A percentile compares a stretch with the other conserved stretches of the same genome.
Evolutionary conservation across 2,329 filamentous ascomycete species (phyloP).

Genomic region (Ramichloridium luteum): DNA sequence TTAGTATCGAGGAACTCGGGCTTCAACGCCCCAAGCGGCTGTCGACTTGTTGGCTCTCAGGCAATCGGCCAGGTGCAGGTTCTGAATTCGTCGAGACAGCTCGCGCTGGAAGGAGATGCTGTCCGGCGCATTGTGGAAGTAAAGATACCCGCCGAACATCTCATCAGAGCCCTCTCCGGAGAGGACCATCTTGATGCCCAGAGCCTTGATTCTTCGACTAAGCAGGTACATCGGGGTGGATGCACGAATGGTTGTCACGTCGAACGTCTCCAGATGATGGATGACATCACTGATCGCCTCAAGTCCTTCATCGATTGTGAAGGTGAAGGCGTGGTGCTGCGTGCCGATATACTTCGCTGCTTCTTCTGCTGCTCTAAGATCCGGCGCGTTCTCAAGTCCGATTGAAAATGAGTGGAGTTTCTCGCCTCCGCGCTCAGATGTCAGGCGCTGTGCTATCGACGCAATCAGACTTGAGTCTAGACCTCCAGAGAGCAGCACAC

Average conservation of each 20-base stretch:
- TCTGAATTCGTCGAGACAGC: slow-evolving; percentile 84
- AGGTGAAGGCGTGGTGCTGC: slow-evolving; percentile 94
- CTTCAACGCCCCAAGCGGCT: slow-evolving; percentile 95
- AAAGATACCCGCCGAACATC: slow-evolving; percentile 95
- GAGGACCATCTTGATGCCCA: slow-evolving; percentile 98
- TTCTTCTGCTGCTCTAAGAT: slow-evolving; percentile 82
- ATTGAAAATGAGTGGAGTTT: slow-evolving; percentile 98
- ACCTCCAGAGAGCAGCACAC: slow-evolving; percentile 84
- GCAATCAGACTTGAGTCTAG: slow-evolving; percentile 91
- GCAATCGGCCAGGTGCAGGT: slow-evolving; percentile 91
- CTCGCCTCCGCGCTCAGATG: slow-evolving; percentile 77
- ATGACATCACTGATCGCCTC: slow-evolving; percentile 95
- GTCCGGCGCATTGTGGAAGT: slow-evolving; percentile 89
- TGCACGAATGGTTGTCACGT: slow-evolving; percentile 94
- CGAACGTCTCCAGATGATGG: slow-evolving; percentile 92
- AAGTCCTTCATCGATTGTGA: slow-evolving; percentile 91
- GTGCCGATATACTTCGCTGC: slow-evolving; percentile 96
- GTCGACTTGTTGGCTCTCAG: slow-evolving; percentile 98
- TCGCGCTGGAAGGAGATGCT: slow-evolving; percentile 85
- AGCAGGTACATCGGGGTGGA: slow-evolving; percentile 98
- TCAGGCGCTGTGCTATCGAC: slow-evolving; percentile 89
- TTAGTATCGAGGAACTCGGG: slow-evolving; percentile 83
- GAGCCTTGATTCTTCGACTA: slow-evolving; percentile 95
- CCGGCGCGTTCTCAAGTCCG: slow-evolving; percentile 78
- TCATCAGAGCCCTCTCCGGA: slow-evolving; percentile 93